Percentiles rank a stretch among this genome's conserved stretches.
Conservation (phyloP, 139 green algal genomes). For the Astrephomene gubernaculifera region DNA sequence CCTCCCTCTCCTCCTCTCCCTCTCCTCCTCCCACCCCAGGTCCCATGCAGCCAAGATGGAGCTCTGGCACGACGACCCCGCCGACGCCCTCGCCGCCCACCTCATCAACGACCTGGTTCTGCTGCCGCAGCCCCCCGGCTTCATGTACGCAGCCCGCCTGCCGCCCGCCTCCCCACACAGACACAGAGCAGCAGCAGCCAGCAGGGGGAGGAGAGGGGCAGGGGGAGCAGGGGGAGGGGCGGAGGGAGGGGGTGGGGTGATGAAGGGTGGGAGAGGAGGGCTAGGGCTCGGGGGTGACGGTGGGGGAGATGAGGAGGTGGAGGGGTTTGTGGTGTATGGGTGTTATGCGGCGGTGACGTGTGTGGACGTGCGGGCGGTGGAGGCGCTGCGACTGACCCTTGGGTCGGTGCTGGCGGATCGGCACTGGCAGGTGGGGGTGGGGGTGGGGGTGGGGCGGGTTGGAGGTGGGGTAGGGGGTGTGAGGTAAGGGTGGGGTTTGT, state of each 20-base stretch:
- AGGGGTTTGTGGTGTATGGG: slow-evolving; percentile 47
- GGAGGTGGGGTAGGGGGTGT: no score
- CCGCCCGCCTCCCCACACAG: background rate
- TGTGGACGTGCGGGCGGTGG: slow-evolving; percentile 49
- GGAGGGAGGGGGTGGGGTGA: background rate
- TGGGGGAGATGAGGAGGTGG: background rate
- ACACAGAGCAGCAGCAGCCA: background rate
- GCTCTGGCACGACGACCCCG: slow-evolving; percentile 48
- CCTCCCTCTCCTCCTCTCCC: no score
- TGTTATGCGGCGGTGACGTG: slow-evolving; percentile 58
- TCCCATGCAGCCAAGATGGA: slow-evolving; percentile 46
- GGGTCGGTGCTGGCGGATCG: slow-evolving; percentile 46
- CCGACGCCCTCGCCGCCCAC: slow-evolving; percentile 16
- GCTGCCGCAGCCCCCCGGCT: slow-evolving; percentile 40
- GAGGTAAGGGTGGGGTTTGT: no score
- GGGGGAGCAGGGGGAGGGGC: background rate
- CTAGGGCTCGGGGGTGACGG: background rate
- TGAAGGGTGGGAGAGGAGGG: background rate
- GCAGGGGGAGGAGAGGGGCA: background rate
- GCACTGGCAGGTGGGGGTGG: slow-evolving; percentile 47
- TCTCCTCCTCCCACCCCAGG: background rate
- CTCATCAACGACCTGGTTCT: slow-evolving; percentile 58
- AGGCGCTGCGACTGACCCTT: slow-evolving; percentile 42
- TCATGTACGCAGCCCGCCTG: slow-evolving; percentile 55
- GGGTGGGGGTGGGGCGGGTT: no score